phyloP scores from a whole-genome alignment of 2,329 filamentous ascomycete genomes.

The Myrmaecium sp. region DNA sequence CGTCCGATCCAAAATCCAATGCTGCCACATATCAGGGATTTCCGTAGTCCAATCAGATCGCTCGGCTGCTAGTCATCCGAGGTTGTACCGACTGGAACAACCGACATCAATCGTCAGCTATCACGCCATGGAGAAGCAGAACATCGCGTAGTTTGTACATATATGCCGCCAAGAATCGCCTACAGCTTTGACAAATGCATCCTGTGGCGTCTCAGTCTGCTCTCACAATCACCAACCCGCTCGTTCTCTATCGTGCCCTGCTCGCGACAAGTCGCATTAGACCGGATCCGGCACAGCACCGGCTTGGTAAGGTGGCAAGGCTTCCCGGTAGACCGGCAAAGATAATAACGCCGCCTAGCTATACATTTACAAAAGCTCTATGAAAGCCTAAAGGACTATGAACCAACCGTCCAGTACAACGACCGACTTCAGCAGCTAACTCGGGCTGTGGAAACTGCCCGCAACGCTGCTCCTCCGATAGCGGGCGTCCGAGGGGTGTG shows the following conservation, averaged over 20 bases:
- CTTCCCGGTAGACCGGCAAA: conserved; percentile 8
- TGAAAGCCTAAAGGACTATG: conserved; percentile 58
- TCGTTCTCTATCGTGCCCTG: conserved; percentile 59
- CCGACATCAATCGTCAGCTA: no score
- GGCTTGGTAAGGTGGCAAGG: conserved; percentile 36
- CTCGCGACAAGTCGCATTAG: conserved; percentile 48
- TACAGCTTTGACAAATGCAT: no score
- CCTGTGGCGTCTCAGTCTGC: no score
- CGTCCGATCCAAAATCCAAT: no score
- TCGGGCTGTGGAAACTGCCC: conserved; percentile 25
- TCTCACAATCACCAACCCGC: conserved; percentile 46
- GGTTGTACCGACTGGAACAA: no score
- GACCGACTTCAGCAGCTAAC: conserved; percentile 46
- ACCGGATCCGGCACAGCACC: conserved; percentile 56
- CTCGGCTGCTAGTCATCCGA: no score
- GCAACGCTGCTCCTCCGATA: conserved; percentile 9
- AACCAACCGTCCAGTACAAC: conserved; percentile 52
- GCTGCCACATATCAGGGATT: no score
- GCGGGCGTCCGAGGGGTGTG: conserved; percentile 32
- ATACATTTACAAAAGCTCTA: conserved; percentile 66
- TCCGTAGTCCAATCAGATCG: no score
- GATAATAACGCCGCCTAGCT: conserved; percentile 26
- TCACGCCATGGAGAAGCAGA: no score
- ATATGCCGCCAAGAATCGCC: no score
- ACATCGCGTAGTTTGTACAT: no score